phyloP scores from a whole-genome alignment of 805 yeast genomes.

The Monosporozyma servazzii region DNA sequence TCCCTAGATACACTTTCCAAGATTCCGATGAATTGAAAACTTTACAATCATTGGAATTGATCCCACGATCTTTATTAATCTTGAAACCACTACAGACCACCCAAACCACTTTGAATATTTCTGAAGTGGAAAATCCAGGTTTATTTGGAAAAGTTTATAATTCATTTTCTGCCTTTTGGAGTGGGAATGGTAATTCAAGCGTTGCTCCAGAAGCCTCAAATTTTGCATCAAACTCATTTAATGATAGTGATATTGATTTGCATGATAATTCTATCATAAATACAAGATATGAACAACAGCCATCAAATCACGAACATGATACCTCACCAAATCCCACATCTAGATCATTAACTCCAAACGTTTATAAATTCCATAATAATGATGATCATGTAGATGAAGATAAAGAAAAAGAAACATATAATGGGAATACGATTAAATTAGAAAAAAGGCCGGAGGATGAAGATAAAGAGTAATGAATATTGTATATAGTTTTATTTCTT shows the following conservation, averaged over 20 bases:
- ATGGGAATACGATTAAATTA: slow-evolving; percentile 46
- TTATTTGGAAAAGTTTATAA: slow-evolving; percentile 27
- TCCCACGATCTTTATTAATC: slow-evolving; percentile 67
- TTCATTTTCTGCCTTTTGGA: slow-evolving; percentile 31
- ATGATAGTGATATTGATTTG: not conserved
- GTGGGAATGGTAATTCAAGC: not conserved
- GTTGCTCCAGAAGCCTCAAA: not conserved
- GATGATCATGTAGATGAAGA: slow-evolving; percentile 20
- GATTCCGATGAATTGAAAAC: slow-evolving; percentile 51
- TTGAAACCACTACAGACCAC: slow-evolving; percentile 47
- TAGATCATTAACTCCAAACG: slow-evolving; percentile 26
- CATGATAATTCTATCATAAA: not conserved
- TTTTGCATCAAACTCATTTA: slow-evolving; percentile 9
- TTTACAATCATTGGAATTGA: slow-evolving; percentile 46
- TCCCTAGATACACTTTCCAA: slow-evolving; percentile 56
- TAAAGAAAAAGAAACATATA: slow-evolving; percentile 41
- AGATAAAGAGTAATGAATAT: not conserved
- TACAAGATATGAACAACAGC: not conserved
- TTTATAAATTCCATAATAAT: slow-evolving; percentile 23
- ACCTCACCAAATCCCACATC: slow-evolving; percentile 9
- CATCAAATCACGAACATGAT: not conserved
- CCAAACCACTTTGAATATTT: slow-evolving; percentile 19
- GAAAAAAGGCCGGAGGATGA: slow-evolving; percentile 34
- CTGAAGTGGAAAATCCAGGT: slow-evolving; percentile 22
- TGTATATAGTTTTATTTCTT: not conserved